A percentile compares a stretch with the other conserved stretches of the same genome.
Conservation (phyloP, 2,329 filamentous ascomycete species). For the Nemania diffusa region DNA sequence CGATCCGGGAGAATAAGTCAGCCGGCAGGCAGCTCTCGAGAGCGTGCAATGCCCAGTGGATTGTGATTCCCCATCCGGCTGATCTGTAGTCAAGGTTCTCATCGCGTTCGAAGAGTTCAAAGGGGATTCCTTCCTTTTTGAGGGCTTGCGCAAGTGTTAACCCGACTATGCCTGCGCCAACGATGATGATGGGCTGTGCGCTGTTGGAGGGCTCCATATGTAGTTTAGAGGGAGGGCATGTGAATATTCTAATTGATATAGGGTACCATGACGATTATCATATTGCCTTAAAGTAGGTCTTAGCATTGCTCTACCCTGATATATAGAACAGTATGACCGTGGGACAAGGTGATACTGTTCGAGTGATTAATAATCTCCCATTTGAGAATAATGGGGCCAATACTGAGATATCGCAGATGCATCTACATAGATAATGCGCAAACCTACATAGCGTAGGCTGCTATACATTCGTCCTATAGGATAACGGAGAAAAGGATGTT, state of each 20-base stretch:
- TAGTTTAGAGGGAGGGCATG: background rate
- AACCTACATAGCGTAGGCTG: no score
- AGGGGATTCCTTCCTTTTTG: conserved; percentile 24
- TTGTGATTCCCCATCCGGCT: conserved; percentile 24
- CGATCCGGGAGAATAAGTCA: conserved; percentile 3
- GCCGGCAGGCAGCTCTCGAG: conserved; percentile 14
- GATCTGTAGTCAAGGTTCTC: conserved; percentile 1
- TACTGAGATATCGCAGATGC: background rate
- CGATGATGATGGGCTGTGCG: conserved; percentile 3
- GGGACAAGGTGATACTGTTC: background rate
- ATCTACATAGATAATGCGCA: background rate
- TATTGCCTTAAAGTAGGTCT: background rate
- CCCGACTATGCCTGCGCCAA: conserved; percentile 28
- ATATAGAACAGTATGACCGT: background rate
- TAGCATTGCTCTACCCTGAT: background rate
- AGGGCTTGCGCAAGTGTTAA: conserved; percentile 24
- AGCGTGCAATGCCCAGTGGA: conserved; percentile 22
- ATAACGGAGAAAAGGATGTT: background rate
- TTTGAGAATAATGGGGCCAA: background rate
- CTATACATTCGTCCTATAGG: background rate
- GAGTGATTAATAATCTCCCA: background rate
- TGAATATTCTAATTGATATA: background rate
- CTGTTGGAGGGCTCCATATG: background rate
- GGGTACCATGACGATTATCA: background rate
- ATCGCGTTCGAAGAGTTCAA: conserved; percentile 26